Evolutionary conservation across 371 early-diverging fungal genomes (phyloP).

Genomic region (Syncephalastrum monosporum): DNA sequence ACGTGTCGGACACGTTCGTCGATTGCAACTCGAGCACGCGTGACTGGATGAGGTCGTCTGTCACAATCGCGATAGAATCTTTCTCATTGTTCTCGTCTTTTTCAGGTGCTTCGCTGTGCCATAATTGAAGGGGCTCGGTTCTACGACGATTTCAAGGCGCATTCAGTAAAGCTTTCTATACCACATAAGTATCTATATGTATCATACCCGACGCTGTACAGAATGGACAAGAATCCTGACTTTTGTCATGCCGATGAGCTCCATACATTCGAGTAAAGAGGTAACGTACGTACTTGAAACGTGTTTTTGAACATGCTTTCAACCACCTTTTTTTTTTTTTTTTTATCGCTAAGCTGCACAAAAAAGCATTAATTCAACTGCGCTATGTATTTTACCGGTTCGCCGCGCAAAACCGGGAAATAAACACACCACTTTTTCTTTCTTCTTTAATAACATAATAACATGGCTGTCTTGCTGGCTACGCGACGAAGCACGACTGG

Average conservation of each 20-base stretch:
- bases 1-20: conserved; percentile 79
- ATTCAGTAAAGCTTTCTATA: not conserved
- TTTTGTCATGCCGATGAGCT: not conserved
- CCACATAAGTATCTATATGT: not conserved
- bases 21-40: conserved; percentile 81
- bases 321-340: too few species aligned
- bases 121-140: conserved; percentile 84
- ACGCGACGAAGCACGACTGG: too few species aligned
- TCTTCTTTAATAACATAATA: too few species aligned
- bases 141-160: conserved; percentile 30
- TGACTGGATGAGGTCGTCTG: conserved; percentile 82
- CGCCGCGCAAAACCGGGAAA: too few species aligned
- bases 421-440: too few species aligned
- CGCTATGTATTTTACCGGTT: too few species aligned
- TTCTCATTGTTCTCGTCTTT: conserved; percentile 13
- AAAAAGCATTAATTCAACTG: too few species aligned
- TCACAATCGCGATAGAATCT: conserved; percentile 62
- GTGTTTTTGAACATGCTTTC: conserved; percentile 69
- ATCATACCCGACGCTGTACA: conserved; percentile 83
- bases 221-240: conserved; percentile 89
- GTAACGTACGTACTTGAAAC: conserved; percentile 57
- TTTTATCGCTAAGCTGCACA: too few species aligned
- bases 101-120: conserved; percentile 65
- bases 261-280: not conserved
- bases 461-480: too few species aligned